Evolutionary conservation across 2,329 filamentous ascomycete species (phyloP), one percentile per base, ranked within the genome.

Genomic region (Didymella keratinophila): DNA sequence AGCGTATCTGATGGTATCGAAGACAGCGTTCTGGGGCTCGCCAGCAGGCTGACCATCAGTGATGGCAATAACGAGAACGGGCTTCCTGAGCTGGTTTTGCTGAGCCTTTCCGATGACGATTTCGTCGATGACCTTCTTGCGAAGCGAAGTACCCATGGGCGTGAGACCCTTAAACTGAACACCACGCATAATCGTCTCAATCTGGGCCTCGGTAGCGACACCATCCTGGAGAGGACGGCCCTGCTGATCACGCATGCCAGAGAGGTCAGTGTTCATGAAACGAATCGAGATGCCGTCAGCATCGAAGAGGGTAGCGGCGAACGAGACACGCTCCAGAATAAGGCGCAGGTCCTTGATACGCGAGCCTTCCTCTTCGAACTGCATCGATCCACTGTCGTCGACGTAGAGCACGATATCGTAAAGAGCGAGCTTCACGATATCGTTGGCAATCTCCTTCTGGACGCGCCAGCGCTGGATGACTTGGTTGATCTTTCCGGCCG

Each of bases 381-480:
- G 81, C 82, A 90, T 90, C 20, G 87, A 89, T 42, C 88, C 87
- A 70, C 85, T 88, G 78, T 90, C 87, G 65, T 90, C 87, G 54
- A 89, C 85, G 71, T 87, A 89, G 47, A 89, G 77, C 43, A 87
- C 78, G 36, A 88, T 81, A 66, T 89, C 86, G 72, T 86, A 89
- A 25, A 89, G 76, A 4, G 84, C 81, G 25, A 89, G 79, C 71
- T 87, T 86, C 69, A 87, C 84, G 57, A 88, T 82, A 71, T 88
- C 86, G 54, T 83, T 85, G 44, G 84, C 86, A 57, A 88, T 83
- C 73, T 88, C 86, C 62, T 80, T 80, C 8, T 81, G 81, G 47
- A 88, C 80, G 55, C 79, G 78, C 83, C 85, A 87, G 63, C 83
- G 80, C 60, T 82, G 78, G 56, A 84, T 84, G 45, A 88, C 76